Percentiles rank a stretch among this genome's conserved stretches.
Conservation (phyloP, 129 eudicot species). For the Ambrosia trifida region DNA sequence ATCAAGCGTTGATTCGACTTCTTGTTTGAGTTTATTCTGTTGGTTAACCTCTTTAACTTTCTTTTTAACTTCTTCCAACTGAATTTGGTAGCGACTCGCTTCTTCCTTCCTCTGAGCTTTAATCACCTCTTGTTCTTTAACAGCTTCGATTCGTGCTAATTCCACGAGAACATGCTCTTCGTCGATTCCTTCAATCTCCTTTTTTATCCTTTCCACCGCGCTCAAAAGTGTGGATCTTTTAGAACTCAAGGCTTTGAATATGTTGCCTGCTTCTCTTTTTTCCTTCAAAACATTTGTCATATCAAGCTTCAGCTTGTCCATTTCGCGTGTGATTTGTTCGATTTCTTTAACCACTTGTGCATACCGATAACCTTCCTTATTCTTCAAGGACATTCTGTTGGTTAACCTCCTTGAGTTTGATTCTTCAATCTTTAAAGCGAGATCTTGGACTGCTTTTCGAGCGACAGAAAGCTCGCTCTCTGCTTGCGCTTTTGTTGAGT, state of each 20-base stretch:
- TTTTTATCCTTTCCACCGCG: constrained; percentile 47
- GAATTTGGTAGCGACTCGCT: constrained; percentile 31
- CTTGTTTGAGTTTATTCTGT: constrained; percentile 43
- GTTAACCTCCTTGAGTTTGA: constrained; percentile 48
- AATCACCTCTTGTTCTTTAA: constrained; percentile 55
- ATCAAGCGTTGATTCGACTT: constrained; percentile 39
- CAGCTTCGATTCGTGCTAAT: constrained; percentile 79
- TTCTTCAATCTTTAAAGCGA: constrained; percentile 58
- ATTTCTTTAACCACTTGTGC: constrained; percentile 55
- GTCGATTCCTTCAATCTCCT: constrained; percentile 61
- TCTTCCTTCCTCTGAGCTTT: constrained; percentile 54
- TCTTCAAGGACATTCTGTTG: constrained; percentile 9
- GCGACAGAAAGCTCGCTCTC: constrained; percentile 56
- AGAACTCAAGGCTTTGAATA: constrained; percentile 43
- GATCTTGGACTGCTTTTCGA: constrained; percentile 45
- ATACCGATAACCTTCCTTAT: constrained; percentile 31
- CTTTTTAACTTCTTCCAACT: constrained; percentile 47
- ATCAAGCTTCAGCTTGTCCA: constrained; percentile 62
- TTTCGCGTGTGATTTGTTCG: constrained; percentile 53
- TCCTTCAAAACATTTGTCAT: constrained; percentile 57
- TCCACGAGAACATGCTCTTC: constrained; percentile 88
- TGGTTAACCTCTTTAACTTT: constrained; percentile 42
- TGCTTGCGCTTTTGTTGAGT: constrained; percentile 45
- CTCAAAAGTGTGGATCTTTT: constrained; percentile 34
- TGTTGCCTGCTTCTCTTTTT: constrained; percentile 55